Percentiles rank a stretch among this genome's conserved stretches.
Conservation (phyloP, 352 stramenopile genomes). For the Peronospora belbahrii region DNA sequence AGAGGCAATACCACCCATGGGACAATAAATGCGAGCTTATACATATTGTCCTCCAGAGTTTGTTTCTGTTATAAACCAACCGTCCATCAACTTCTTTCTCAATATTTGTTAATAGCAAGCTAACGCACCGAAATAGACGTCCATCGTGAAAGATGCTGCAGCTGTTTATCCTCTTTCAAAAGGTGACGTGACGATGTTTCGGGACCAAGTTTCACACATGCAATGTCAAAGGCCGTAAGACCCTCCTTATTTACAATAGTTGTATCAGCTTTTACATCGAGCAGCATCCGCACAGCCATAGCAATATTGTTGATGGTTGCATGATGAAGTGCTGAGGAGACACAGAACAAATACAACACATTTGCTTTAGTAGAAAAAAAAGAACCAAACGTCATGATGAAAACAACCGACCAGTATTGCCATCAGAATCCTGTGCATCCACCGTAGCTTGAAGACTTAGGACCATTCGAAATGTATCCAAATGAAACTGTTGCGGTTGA, state of each 20-base stretch:
- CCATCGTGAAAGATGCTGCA: constrained; percentile 33
- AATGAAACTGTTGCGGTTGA: constrained; percentile 61
- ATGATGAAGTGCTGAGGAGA: constrained; percentile 51
- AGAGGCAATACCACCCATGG: constrained; percentile 58
- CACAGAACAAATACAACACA: neutral
- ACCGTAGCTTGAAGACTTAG: constrained; percentile 54
- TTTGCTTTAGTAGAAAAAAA: neutral
- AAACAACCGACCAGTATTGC: constrained; percentile 51
- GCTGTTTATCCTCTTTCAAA: constrained; percentile 45
- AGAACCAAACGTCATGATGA: neutral
- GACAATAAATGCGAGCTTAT: constrained; percentile 68
- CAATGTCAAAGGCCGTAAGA: constrained; percentile 46
- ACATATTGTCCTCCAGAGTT: constrained; percentile 53
- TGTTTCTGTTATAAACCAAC: constrained; percentile 33
- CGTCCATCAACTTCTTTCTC: neutral
- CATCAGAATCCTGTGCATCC: constrained; percentile 45
- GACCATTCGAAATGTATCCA: constrained; percentile 79
- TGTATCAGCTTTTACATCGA: constrained; percentile 47
- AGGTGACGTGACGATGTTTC: constrained; percentile 38
- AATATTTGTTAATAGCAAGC: neutral
- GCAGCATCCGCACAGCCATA: constrained; percentile 57
- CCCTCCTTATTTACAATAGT: constrained; percentile 35
- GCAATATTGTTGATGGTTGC: constrained; percentile 52
- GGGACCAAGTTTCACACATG: constrained; percentile 24
- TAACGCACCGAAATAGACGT: constrained; percentile 35